Evolutionary conservation across 352 stramenopile genomes (phyloP).

Genomic region (Phytophthora macrochlamydospora): DNA sequence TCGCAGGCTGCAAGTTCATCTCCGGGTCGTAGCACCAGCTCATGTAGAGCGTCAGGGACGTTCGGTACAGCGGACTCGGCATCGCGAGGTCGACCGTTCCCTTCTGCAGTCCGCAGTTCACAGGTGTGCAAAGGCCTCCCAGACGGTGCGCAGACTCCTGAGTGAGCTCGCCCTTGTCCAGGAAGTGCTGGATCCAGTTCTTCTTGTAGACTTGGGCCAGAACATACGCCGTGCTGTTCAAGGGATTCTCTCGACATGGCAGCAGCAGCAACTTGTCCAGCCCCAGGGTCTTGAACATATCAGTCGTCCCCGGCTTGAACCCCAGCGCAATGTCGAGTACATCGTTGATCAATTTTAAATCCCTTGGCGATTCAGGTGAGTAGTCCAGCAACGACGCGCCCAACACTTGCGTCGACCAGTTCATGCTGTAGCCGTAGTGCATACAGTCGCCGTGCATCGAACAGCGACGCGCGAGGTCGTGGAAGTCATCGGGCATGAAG

Average conservation of each 20-base stretch:
- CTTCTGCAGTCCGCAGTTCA: constrained; percentile 7
- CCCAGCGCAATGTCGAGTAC: background rate
- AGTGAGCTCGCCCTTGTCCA: constrained; percentile 5
- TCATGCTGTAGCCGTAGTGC: constrained; percentile 1
- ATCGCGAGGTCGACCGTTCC: background rate
- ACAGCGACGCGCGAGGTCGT: background rate
- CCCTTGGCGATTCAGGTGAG: background rate
- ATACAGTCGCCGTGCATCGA: background rate
- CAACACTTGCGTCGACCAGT: constrained; percentile 1
- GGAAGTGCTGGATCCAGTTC: constrained; percentile 13
- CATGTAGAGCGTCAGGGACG: constrained; percentile 9
- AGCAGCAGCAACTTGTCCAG: constrained; percentile 10
- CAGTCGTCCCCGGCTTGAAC: background rate
- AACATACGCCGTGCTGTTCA: constrained; percentile 10
- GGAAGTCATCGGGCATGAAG: constrained; percentile 18
- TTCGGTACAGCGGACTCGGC: constrained; percentile 8
- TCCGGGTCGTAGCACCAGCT: constrained; percentile 25
- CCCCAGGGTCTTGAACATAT: constrained; percentile 2
- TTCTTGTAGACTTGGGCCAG: background rate
- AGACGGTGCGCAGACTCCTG: background rate
- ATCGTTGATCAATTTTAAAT: background rate
- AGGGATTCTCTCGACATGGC: constrained; percentile 5
- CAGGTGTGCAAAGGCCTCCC: background rate
- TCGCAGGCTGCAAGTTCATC: constrained; percentile 12
- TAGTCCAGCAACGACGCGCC: constrained; percentile 2